Base-by-base conservation (phyloP, 2,329 filamentous ascomycete genomes). In the Hypoxylon sp. region DNA sequence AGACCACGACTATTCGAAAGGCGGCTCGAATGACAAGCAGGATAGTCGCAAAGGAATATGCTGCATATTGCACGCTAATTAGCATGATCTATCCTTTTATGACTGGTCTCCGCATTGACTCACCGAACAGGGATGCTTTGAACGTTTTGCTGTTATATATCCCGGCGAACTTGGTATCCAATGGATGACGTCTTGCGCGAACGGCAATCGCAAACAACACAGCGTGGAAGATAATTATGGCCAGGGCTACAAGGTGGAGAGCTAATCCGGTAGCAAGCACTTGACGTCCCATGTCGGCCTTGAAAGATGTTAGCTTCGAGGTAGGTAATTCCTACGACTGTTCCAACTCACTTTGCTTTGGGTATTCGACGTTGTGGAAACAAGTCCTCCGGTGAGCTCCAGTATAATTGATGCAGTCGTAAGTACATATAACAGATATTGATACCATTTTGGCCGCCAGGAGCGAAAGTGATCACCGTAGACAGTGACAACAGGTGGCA, bases 401-500 rank as follows among this genome's bases (percentile, higher is more conserved):
- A 82, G 65, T 7, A 77, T 52, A 5, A 78, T 48, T 19, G 68
- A 68, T 11, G 67, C 24, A 7, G 53, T 39, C 3, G 64, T 68
- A n/a, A 74, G 56, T 3, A 59, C 60, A 47, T 65, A 68, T 57
- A 75, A 67, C 8, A 74, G 34, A 24, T 61, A 30, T 60, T 62
- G 77, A 70, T 65, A 75, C 76, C 65, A 81, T 39, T 34, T 68
- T 61, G 68, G 68, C 50, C 43, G 75, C 74, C 63, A 81, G 70
- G 46, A 75, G 68, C 75, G 77, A 17, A 80, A 77, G 6, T 78
- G 74, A 6, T 79, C 75, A 19, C 83, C 83, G 61, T 84, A 85
- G 4, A 85, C 68, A 6, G 75, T 73, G 34, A 85, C 73, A 20
- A 84, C 72, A 46, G 81, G 81, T 2, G 83, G 82, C 17, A 85